These are phyloP conservation scores for Acacia melanoxylon DNA, from an alignment of 306 rosid species.

Conservation along the genomic window DNA sequence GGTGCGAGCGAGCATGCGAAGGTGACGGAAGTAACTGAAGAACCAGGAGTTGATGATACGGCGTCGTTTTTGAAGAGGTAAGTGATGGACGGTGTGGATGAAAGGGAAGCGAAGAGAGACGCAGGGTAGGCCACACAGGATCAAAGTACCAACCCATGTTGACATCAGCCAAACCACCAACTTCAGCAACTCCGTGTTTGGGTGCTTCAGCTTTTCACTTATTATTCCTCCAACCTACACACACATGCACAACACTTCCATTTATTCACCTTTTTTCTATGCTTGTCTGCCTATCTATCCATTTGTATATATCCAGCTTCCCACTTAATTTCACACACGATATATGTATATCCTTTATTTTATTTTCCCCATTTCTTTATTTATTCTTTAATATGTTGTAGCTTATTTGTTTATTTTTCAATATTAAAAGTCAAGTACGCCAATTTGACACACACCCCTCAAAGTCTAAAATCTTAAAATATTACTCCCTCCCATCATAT, in stretches of 20 bases:
- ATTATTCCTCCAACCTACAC: conserved; percentile 54
- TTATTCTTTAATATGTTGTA: no score
- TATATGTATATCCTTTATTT: no score
- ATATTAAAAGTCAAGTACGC: no score
- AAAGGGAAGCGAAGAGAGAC: conserved; percentile 52
- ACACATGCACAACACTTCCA: not conserved
- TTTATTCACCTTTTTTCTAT: not conserved
- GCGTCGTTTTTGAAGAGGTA: conserved; percentile 46
- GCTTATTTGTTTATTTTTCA: no score
- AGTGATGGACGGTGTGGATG: conserved; percentile 31
- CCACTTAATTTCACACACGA: not conserved
- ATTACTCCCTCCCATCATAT: accelerated
- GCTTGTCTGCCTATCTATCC: not conserved
- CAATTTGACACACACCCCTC: no score
- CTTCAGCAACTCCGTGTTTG: conserved; percentile 45
- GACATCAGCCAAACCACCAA: conserved; percentile 51
- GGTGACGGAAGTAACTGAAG: conserved; percentile 40
- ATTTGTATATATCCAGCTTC: not conserved
- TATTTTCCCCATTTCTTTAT: no score
- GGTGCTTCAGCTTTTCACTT: conserved; percentile 54
- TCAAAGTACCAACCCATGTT: conserved; percentile 61
- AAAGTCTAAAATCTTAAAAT: no score
- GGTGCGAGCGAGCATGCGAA: conserved; percentile 47
- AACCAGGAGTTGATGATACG: conserved; percentile 53
- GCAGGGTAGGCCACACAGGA: conserved; percentile 48